Evolutionary conservation across 768 basidiomycete genomes (phyloP).

Genomic region (Serendipita sp.): DNA sequence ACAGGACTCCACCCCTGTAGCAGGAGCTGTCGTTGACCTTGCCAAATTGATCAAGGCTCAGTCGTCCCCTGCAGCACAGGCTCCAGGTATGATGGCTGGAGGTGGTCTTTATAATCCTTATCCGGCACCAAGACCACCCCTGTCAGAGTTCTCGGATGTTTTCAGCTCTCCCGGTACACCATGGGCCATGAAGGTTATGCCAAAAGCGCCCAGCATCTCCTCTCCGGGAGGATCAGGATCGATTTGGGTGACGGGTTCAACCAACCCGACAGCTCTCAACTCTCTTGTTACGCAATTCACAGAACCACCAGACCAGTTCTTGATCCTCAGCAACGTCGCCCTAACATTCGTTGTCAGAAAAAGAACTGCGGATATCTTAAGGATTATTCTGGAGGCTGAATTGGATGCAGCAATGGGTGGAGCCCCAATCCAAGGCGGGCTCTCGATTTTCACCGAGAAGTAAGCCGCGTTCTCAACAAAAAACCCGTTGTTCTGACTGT

Average conservation of each 20-base stretch:
- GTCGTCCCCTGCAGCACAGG: not conserved
- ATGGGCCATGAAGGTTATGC: constrained; percentile 45
- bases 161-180: constrained; percentile 70
- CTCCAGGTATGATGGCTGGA: not conserved
- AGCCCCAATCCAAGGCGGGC: constrained; percentile 15
- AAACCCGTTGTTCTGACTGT: not conserved
- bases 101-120: not conserved
- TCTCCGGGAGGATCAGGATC: constrained; percentile 18
- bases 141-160: constrained; percentile 64
- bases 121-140: constrained; percentile 35
- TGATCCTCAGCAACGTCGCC: constrained; percentile 79
- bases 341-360: constrained; percentile 67
- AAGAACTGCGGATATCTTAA: constrained; percentile 71
- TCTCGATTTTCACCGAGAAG: constrained; percentile 74
- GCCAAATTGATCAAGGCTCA: constrained; percentile 8
- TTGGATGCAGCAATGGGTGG: constrained; percentile 46
- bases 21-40: constrained; percentile 8
- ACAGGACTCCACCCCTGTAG: not conserved
- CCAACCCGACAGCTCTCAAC: constrained; percentile 43
- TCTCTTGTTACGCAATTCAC: constrained; percentile 72
- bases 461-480: constrained; percentile 17
- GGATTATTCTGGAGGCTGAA: constrained; percentile 65
- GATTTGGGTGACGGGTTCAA: constrained; percentile 20
- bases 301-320: constrained; percentile 60
- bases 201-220: constrained; percentile 33